A percentile compares a stretch with the other conserved stretches of the same genome.
Conservation (phyloP, 257 asterid genomes). For the Rhazya stricta region DNA sequence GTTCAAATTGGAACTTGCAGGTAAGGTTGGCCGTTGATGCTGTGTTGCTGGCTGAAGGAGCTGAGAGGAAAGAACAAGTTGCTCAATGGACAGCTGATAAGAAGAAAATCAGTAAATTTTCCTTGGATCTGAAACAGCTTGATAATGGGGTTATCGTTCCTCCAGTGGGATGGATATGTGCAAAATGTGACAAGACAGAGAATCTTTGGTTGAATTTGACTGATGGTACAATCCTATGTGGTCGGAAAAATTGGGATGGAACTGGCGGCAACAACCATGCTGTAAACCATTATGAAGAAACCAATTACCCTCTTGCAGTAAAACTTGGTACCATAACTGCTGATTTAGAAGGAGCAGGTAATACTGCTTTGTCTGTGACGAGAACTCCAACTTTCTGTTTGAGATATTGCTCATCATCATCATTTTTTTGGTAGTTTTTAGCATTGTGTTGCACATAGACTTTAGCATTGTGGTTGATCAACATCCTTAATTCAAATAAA, state of each 20-base stretch:
- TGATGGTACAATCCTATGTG: conserved; percentile 88
- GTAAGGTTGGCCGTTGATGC: conserved; percentile 91
- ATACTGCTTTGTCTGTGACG: conserved; percentile 16
- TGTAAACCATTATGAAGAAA: conserved; percentile 57
- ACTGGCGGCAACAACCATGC: conserved; percentile 98
- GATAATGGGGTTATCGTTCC: conserved; percentile 80
- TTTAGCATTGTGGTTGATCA: not conserved
- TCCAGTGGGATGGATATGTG: conserved; percentile 95
- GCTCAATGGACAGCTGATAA: conserved; percentile 94
- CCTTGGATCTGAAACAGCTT: conserved; percentile 74
- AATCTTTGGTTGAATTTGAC: conserved; percentile 96
- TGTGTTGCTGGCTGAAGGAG: conserved; percentile 70
- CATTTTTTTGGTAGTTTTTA: not conserved
- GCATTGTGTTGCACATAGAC: not conserved
- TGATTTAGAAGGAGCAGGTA: conserved; percentile 95
- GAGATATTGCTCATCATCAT: not conserved
- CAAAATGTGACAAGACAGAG: conserved; percentile 81
- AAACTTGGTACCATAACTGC: conserved; percentile 98
- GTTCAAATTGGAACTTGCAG: conserved; percentile 34
- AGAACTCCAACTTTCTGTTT: not conserved
- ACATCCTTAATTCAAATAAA: conserved; percentile 32
- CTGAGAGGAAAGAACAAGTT: conserved; percentile 88
- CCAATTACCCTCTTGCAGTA: conserved; percentile 85
- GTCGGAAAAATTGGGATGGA: conserved; percentile 92
- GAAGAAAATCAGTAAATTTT: conserved; percentile 67